Base-by-base conservation (phyloP, 768 basidiomycete species). In the Russula sp. region DNA sequence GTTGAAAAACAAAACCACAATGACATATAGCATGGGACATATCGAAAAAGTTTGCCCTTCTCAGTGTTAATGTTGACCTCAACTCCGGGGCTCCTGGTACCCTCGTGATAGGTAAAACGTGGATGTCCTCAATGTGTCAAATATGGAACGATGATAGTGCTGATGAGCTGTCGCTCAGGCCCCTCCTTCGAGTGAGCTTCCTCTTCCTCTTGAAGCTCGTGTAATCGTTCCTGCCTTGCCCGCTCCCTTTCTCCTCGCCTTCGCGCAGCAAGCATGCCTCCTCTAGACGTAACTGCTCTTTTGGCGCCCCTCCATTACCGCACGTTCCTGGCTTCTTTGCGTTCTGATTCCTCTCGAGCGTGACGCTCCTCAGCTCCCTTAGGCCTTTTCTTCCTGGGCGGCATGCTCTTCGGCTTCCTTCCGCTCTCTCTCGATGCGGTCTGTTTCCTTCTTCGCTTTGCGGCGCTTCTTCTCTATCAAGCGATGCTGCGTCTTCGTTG, bases 1-100 rank as follows among this genome's bases (percentile, higher is more conserved):
- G 52, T 37, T 66, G 56, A 64, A 60, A 35, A 48, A 6, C 39
- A 66, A 34, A 11, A 6, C 10, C 3, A 3, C 52, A 18, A 54
- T 14, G 11, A 49, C 42, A 22, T 59, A 8, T 58, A 44, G 54
- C 32, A 35, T 39, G 34, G 18, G 22, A 70, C 69, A 64, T 75
- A 91, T 91, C 87, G 84, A 79, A 93, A 96, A 27, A 27, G 27
- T 75, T 93, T 95, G 69, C 94, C 94, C 61, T 91, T 85, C 75
- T 87, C 84, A 7, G 87, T 88, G 64, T 87, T 83, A 59, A 82
- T 77, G 74, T 97, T 98, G 68, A 98, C 86, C 68, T 92, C 93
- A 7, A 86, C 76, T 67, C 81, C 82, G 2, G 96, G 96, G 60
- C 93, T 90, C 72, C 79, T 80, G 72, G 93, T 83, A 51, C 88